Conservation (phyloP, 345 rosid genomes). For the Corchorus capsularis region DNA sequence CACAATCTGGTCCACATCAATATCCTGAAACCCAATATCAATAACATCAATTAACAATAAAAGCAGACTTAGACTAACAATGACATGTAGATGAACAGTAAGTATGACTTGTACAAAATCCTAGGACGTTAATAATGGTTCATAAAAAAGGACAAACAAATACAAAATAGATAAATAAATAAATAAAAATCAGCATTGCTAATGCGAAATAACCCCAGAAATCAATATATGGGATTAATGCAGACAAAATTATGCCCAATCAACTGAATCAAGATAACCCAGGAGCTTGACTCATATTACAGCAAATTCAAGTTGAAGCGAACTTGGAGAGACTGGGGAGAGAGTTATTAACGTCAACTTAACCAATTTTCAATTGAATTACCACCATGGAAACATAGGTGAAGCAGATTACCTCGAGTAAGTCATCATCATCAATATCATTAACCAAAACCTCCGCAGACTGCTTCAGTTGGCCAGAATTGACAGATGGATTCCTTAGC, state of each 20-base stretch:
- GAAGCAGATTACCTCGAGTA: conserved; percentile 62
- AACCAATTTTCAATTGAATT: conserved; percentile 15
- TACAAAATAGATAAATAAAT: neutral
- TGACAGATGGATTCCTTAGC: conserved; percentile 32
- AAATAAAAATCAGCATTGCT: neutral
- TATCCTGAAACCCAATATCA: conserved; percentile 55
- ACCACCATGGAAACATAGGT: neutral
- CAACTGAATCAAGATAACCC: neutral
- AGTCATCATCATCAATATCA: conserved; percentile 81
- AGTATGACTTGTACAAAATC: neutral
- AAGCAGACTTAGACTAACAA: conserved; percentile 8
- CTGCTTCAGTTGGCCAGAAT: conserved; percentile 33
- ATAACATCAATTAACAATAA: conserved; percentile 11
- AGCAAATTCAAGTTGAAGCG: conserved; percentile 11
- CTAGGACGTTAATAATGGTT: neutral
- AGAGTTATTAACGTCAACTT: neutral
- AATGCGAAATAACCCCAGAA: neutral
- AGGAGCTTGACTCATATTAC: neutral
- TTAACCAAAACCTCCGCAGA: conserved; percentile 47
- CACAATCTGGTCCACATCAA: conserved; percentile 90
- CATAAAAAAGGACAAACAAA: neutral
- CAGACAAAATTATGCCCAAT: conserved; percentile 2
- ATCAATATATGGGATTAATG: conserved; percentile 18
- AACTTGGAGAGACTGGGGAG: conserved; percentile 1
- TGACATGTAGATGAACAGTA: conserved; percentile 12